Evolutionary conservation across 148 eudicot species (phyloP), one percentile per base, ranked within the genome.

Genomic region (Heliosperma pusillum): DNA sequence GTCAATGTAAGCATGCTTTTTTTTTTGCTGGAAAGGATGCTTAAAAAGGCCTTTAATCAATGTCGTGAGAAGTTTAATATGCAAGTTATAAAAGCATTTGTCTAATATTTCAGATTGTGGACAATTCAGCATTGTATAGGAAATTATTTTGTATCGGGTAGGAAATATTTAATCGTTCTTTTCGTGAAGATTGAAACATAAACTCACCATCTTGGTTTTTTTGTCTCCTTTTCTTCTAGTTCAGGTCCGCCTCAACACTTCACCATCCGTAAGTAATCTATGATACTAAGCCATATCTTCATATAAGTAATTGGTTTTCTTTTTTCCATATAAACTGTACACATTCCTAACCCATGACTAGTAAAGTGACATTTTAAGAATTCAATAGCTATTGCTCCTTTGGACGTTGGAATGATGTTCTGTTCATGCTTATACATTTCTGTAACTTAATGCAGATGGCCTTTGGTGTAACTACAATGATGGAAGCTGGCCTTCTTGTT

Each of bases 401-500:
- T 42, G 7, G 36, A 26, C 25, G 5, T 64, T 42, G 7, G 40
- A 26, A 50, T 12, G 3, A 27, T 56, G 20, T 47, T 19, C 5
- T 21, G 11, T 63, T 63, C 16, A 60, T 7, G 20, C 44, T 26
- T 62, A 27, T 62, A 26, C 33, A 25, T 24, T 64, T 64, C 16
- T 36, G 21, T 7, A 30, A 55, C 68, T 15, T 29, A 15, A 47
- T 27, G 74, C 87, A 94, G 98, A 92, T 87, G 98, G 98, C 77
- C 82, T 94, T 69, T 94, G 98, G 98, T 81, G 96, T 36, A 88
- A 94, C 81, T 94, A 94, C 84, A 91, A 94, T 66, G 92, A 94
- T 80, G 98, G 98, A 66, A 79, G 82, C 65, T 94, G 97, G 97
- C 98, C 98, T 56, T 76, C 96, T 72, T 94, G 98, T 71, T 94